These are phyloP conservation scores for Aspergillus pseudoglaucus DNA, from an alignment of 2,329 filamentous ascomycete species.

Conservation along the genomic window DNA sequence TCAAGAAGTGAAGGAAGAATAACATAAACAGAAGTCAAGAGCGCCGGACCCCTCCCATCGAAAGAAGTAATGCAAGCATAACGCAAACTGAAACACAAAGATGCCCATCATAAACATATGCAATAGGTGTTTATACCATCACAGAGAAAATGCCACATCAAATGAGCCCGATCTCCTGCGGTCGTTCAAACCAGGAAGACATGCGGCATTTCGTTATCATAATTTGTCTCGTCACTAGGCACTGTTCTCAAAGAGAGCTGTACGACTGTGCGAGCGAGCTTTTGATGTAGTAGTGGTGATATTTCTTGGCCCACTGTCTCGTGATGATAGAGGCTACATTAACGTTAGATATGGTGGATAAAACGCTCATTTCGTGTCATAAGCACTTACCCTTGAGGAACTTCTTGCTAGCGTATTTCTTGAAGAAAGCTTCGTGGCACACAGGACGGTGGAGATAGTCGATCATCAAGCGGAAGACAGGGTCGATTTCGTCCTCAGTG, in stretches of 20 bases:
- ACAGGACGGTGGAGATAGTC: conserved; percentile 91
- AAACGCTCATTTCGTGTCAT: too few relatives aligned
- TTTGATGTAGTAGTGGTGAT: conserved; percentile 39
- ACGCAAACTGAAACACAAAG: conserved; percentile 25
- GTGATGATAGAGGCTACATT: conserved; percentile 76
- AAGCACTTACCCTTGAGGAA: conserved; percentile 80
- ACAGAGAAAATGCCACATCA: conserved; percentile 38
- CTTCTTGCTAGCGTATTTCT: conserved; percentile 99
- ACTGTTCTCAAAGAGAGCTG: conserved; percentile 25
- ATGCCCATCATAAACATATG: conserved; percentile 35
- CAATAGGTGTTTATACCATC: conserved; percentile 34
- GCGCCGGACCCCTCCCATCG: conserved; percentile 28
- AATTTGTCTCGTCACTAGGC: conserved; percentile 23
- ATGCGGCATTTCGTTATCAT: conserved; percentile 18
- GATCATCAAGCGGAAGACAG: conserved; percentile 88
- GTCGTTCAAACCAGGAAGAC: conserved; percentile 11
- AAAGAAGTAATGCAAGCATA: conserved; percentile 29
- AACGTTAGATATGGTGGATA: conserved; percentile 13
- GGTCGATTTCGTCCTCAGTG: conserved; percentile 84
- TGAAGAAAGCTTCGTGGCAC: conserved; percentile 95
- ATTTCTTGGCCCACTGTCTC: conserved; percentile 88
- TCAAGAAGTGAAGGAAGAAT: conserved; percentile 11
- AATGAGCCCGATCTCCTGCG: conserved; percentile 24
- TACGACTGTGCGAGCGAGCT: conserved; percentile 25
- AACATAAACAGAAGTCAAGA: conserved; percentile 17